Conservation (phyloP, 257 asterid genomes). For the Solanum microdontum region DNA sequence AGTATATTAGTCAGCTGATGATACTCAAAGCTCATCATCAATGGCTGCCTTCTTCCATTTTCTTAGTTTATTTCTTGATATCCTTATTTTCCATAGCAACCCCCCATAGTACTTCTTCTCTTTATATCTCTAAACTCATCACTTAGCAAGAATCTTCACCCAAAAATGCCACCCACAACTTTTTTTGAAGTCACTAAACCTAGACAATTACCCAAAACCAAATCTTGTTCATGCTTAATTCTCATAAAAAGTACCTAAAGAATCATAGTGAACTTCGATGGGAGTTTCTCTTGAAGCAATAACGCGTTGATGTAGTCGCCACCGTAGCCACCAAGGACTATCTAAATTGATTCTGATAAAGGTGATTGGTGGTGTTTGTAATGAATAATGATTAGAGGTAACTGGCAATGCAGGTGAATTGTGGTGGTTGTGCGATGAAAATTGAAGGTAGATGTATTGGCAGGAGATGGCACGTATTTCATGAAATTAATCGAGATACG, state of each 20-base stretch:
- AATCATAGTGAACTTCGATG: too few relatives aligned
- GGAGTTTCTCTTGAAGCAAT: not conserved
- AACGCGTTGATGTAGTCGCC: too few relatives aligned
- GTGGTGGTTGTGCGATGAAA: not conserved
- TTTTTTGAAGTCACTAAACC: slow-evolving; percentile 57
- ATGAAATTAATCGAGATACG: not conserved
- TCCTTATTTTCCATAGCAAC: slow-evolving; percentile 18
- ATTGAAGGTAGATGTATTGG: not conserved
- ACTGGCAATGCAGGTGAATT: not conserved
- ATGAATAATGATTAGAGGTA: not conserved
- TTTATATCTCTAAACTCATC: slow-evolving; percentile 7
- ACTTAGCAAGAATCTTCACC: not conserved
- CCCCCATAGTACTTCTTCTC: slow-evolving; percentile 11
- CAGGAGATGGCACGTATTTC: not conserved
- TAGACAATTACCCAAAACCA: slow-evolving; percentile 32
- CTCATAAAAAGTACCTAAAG: not conserved
- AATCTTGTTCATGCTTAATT: slow-evolving; percentile 21
- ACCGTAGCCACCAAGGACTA: not conserved
- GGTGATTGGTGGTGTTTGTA: not conserved
- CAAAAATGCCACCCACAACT: slow-evolving; percentile 5
- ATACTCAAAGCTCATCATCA: not conserved
- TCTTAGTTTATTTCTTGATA: slow-evolving; percentile 5
- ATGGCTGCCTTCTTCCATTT: slow-evolving; percentile 3
- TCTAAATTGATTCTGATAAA: not conserved
- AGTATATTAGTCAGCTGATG: not conserved